Conservation (phyloP, 805 yeast genomes). For the Hanseniaspora opuntiae region DNA sequence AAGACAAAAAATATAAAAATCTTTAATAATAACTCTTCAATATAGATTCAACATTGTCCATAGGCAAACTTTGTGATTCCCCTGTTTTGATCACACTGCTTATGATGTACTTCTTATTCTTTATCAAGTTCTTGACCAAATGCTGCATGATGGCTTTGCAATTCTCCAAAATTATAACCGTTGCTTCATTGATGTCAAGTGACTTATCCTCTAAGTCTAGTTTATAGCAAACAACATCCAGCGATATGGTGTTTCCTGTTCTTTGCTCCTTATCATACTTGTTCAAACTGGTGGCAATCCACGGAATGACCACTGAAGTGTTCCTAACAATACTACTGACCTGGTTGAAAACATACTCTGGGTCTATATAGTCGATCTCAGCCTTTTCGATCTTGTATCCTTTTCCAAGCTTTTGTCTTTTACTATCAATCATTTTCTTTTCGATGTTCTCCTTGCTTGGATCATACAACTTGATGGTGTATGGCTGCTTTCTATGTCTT, state of each 20-base stretch:
- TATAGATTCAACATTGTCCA: conserved; percentile 7
- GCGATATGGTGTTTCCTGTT: conserved; percentile 19
- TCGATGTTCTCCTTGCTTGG: not conserved
- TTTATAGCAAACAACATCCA: conserved; percentile 32
- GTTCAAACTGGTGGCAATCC: conserved; percentile 12
- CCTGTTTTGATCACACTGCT: conserved; percentile 5
- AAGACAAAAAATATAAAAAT: not conserved
- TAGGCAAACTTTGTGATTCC: conserved; percentile 13
- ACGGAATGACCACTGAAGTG: conserved; percentile 42
- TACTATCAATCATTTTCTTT: conserved; percentile 1
- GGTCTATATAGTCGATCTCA: conserved; percentile 39
- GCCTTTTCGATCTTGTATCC: conserved; percentile 18
- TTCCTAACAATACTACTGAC: conserved; percentile 49
- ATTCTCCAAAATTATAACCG: conserved; percentile 45
- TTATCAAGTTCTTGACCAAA: conserved; percentile 1
- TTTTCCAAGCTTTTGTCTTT: conserved; percentile 11
- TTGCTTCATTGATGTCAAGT: conserved; percentile 36
- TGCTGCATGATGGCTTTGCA: conserved; percentile 4
- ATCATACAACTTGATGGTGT: conserved; percentile 5
- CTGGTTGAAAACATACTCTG: conserved; percentile 50
- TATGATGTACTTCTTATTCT: conserved; percentile 9
- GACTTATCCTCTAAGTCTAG: conserved; percentile 30
- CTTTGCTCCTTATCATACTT: conserved; percentile 10
- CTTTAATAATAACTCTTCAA: conserved; percentile 3
- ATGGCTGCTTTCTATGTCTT: conserved; percentile 13